Conservation (phyloP, 2,329 filamentous ascomycete species). For the Colletotrichum sojae region DNA sequence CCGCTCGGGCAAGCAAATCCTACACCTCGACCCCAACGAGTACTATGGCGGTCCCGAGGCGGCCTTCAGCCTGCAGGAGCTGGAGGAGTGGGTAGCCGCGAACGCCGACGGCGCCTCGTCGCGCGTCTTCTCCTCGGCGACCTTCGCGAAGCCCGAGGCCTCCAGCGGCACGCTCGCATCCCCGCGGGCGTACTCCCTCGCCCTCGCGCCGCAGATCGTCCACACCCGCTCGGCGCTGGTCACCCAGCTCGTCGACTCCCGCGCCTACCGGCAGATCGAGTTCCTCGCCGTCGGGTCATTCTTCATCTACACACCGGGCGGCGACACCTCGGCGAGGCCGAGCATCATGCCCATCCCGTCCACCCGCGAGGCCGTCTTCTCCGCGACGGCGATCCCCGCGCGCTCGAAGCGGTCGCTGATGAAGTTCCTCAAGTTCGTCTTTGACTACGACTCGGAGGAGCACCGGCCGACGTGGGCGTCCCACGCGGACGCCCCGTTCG, state of each 20-base stretch:
- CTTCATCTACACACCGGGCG: slow-evolving; percentile 76
- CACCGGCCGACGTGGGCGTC: slow-evolving; percentile 72
- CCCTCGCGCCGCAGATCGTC: slow-evolving; percentile 87
- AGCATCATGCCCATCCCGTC: slow-evolving; percentile 82
- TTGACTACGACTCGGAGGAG: slow-evolving; percentile 74
- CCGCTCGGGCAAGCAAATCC: slow-evolving; percentile 89
- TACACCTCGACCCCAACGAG: slow-evolving; percentile 89
- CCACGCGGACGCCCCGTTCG: slow-evolving; percentile 68
- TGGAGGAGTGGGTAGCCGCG: slow-evolving; percentile 77
- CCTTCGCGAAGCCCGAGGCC: slow-evolving; percentile 54
- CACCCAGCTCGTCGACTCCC: slow-evolving; percentile 87
- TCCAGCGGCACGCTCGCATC: slow-evolving; percentile 60
- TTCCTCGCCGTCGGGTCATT: slow-evolving; percentile 95
- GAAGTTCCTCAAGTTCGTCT: slow-evolving; percentile 93
- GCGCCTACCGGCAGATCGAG: slow-evolving; percentile 89
- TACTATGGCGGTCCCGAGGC: slow-evolving; percentile 92
- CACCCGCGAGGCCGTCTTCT: slow-evolving; percentile 92
- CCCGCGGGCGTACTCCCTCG: slow-evolving; percentile 84
- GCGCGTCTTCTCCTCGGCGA: slow-evolving; percentile 53
- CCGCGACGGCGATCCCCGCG: slow-evolving; percentile 80
- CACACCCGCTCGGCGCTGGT: slow-evolving; percentile 87
- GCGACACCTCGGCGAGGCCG: slow-evolving; percentile 45
- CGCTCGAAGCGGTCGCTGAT: slow-evolving; percentile 89
- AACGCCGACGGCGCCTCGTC: slow-evolving; percentile 49
- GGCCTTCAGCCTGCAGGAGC: slow-evolving; percentile 86